A percentile compares a stretch with the other conserved stretches of the same genome.
Evolutionary conservation across 1,284 basidiomycete genomes (phyloP).

Genomic region (Waitea zeae): DNA sequence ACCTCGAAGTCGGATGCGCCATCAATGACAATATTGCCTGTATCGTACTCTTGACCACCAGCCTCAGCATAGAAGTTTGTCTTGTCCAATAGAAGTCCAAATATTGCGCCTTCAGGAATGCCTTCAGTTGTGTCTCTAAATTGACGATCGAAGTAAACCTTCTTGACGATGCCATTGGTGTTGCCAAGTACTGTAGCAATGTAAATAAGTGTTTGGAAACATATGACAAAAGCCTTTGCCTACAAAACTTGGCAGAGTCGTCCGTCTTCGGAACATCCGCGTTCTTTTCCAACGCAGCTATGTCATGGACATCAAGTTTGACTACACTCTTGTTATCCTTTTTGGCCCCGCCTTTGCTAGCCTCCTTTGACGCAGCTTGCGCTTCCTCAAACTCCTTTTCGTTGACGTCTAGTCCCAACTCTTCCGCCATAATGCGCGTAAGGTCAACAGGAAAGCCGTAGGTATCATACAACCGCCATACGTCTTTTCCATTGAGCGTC

Average conservation of each 20-base stretch:
- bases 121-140: slow-evolving; percentile 58
- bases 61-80: slow-evolving; percentile 99
- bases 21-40: slow-evolving; percentile 87
- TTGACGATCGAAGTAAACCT: slow-evolving; percentile 71
- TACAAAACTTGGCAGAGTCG: slow-evolving; percentile 83
- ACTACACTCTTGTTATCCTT: slow-evolving; percentile 54
- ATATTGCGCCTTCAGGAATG: slow-evolving; percentile 45
- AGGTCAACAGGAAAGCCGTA: slow-evolving; percentile 98
- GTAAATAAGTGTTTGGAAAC: neutral
- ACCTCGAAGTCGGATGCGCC: slow-evolving; percentile 89
- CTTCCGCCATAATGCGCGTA: slow-evolving; percentile 95
- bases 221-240: slow-evolving; percentile 13
- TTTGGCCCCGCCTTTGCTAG: slow-evolving; percentile 70
- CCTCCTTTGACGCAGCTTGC: slow-evolving; percentile 78
- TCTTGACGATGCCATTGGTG: slow-evolving; percentile 63
- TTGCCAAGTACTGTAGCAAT: slow-evolving; percentile 45
- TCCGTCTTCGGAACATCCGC: slow-evolving; percentile 81
- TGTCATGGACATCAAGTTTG: slow-evolving; percentile 92
- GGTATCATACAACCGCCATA: slow-evolving; percentile 97
- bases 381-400: slow-evolving; percentile 85
- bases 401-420: slow-evolving; percentile 76
- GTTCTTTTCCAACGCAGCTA: slow-evolving; percentile 77
- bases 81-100: slow-evolving; percentile 82
- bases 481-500: slow-evolving; percentile 77
- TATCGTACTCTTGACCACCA: slow-evolving; percentile 96